Conservation (phyloP, 257 asterid genomes). For the Primulina huaijiensis region DNA sequence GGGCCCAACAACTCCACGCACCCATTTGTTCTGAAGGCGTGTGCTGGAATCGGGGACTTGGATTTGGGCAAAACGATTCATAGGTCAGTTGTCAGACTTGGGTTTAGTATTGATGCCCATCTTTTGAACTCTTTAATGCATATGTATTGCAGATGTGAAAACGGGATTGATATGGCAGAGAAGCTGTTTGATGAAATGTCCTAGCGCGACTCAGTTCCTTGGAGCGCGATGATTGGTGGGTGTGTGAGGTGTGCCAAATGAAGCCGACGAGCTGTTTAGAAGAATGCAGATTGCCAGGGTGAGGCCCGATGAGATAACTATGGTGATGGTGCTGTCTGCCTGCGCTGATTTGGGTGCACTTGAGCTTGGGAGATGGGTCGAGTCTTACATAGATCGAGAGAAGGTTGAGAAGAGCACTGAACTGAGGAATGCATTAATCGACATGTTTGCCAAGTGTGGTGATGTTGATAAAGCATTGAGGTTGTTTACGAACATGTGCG, state of each 20-base stretch:
- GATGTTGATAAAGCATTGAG: slow-evolving; percentile 61
- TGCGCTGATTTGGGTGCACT: slow-evolving; percentile 72
- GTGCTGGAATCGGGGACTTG: slow-evolving; percentile 63
- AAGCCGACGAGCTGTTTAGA: slow-evolving; percentile 55
- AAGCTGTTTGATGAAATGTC: slow-evolving; percentile 69
- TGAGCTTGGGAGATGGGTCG: slow-evolving; percentile 75
- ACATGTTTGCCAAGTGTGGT: slow-evolving; percentile 84
- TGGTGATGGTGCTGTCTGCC: slow-evolving; percentile 68
- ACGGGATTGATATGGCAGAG: slow-evolving; percentile 49
- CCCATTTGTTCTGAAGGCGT: slow-evolving; percentile 81
- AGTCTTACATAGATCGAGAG: slow-evolving; percentile 51
- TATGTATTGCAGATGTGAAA: slow-evolving; percentile 52
- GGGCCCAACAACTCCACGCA: slow-evolving; percentile 65
- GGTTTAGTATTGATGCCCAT: slow-evolving; percentile 49
- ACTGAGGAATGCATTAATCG: slow-evolving; percentile 63
- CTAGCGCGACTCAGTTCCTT: slow-evolving; percentile 40
- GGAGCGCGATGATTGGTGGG: slow-evolving; percentile 81
- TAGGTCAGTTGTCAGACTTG: slow-evolving; percentile 49
- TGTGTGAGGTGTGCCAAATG: slow-evolving; percentile 52
- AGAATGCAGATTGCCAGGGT: slow-evolving; percentile 54
- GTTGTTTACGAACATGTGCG: slow-evolving; percentile 48
- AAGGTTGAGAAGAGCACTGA: slow-evolving; percentile 42
- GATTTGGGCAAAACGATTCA: slow-evolving; percentile 48
- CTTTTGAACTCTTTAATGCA: slow-evolving; percentile 64
- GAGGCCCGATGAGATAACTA: slow-evolving; percentile 67